phyloP scores from a whole-genome alignment of 306 rosid species.

The Pyrus pyrifolia region DNA sequence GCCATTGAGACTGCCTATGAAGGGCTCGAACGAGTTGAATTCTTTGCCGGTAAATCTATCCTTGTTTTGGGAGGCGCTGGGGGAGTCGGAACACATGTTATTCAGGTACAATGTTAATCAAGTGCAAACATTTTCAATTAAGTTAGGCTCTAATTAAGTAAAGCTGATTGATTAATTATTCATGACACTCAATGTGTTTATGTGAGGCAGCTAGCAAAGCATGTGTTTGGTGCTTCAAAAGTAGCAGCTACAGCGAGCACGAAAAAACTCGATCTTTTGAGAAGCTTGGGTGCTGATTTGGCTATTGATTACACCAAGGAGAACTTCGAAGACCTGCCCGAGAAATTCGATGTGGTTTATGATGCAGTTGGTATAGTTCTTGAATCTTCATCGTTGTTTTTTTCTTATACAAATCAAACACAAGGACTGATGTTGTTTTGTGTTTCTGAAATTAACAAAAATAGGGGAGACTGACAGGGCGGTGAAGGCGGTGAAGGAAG shows the following conservation, averaged over 20 bases:
- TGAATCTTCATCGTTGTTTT: not conserved
- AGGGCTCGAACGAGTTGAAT: constrained; percentile 39
- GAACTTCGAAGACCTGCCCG: constrained; percentile 43
- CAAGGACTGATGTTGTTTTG: not conserved
- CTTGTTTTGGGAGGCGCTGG: constrained; percentile 79
- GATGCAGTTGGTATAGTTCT: constrained; percentile 52
- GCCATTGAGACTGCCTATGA: constrained; percentile 63
- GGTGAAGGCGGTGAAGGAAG: not conserved
- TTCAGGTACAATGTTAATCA: constrained; percentile 41
- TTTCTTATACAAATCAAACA: too few species aligned
- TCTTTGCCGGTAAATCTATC: constrained; percentile 51
- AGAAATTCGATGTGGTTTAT: constrained; percentile 61
- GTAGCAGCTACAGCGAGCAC: constrained; percentile 68
- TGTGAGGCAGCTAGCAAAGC: constrained; percentile 50
- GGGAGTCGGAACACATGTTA: constrained; percentile 50
- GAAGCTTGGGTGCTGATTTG: constrained; percentile 50
- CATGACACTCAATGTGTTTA: not conserved
- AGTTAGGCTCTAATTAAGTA: not conserved
- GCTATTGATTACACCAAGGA: constrained; percentile 57
- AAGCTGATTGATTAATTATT: not conserved
- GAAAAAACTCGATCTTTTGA: constrained; percentile 46
- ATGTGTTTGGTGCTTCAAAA: constrained; percentile 55
- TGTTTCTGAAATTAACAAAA: not conserved
- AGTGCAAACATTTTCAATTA: not conserved
- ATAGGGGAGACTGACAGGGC: not conserved